Conservation (phyloP, 1,139 yeast genomes). For the Meyerozyma carpophila region DNA sequence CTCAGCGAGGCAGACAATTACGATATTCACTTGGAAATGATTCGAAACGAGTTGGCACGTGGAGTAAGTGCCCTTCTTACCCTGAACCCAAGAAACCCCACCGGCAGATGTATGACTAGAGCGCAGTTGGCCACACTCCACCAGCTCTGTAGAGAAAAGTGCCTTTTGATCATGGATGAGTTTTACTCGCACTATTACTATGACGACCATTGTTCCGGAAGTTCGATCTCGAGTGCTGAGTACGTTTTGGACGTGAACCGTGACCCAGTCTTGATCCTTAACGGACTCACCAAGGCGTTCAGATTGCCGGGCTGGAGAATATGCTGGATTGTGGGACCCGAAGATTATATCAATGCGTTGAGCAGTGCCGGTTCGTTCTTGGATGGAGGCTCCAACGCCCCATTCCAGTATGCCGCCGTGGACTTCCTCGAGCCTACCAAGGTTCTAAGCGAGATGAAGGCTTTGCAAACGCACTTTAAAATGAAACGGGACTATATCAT, state of each 20-base stretch:
- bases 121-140: conserved; percentile 49
- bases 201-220: conserved; percentile 54
- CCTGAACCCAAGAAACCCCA: conserved; percentile 65
- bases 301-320: conserved; percentile 69
- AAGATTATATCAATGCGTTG: conserved; percentile 53
- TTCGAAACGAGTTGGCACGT: conserved; percentile 51
- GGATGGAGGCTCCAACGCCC: conserved; percentile 65
- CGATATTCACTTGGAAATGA: conserved; percentile 52
- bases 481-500: conserved; percentile 59
- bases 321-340: conserved; percentile 67
- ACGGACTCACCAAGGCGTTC: conserved; percentile 62
- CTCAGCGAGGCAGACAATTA: conserved; percentile 56
- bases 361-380: conserved; percentile 60
- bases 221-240: conserved; percentile 51
- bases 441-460: conserved; percentile 53
- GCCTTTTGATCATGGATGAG: conserved; percentile 64
- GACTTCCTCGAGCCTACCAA: conserved; percentile 51
- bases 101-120: conserved; percentile 55
- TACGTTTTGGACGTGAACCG: conserved; percentile 53
- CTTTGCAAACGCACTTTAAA: conserved; percentile 56
- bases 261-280: conserved; percentile 60
- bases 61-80: conserved; percentile 62
- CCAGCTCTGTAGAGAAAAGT: conserved; percentile 50
- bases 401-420: conserved; percentile 60
- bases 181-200: conserved; percentile 62